These are phyloP conservation scores for Monosporozyma aerobia DNA, from an alignment of 805 yeast genomes.

Conservation along the genomic window DNA sequence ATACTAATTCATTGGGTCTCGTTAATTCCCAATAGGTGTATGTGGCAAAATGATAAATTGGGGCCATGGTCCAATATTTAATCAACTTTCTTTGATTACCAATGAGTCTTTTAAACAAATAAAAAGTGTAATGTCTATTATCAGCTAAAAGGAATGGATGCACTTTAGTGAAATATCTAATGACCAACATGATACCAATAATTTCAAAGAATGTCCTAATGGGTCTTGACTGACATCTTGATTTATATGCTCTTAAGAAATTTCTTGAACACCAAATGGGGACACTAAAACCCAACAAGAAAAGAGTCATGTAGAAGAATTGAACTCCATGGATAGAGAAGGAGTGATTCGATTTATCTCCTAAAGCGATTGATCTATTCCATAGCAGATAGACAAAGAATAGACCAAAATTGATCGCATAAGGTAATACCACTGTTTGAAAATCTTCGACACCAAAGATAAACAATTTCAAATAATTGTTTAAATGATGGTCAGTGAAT, in stretches of 20 bases:
- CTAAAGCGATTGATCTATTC: constrained; percentile 83
- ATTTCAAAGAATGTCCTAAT: constrained; percentile 27
- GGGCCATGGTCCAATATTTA: constrained; percentile 44
- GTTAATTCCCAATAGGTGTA: constrained; percentile 31
- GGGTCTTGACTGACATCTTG: constrained; percentile 23
- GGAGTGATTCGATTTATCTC: constrained; percentile 82
- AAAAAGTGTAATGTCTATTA: constrained; percentile 88
- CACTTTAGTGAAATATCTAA: constrained; percentile 55
- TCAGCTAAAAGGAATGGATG: constrained; percentile 93
- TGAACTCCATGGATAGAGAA: constrained; percentile 70
- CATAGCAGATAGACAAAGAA: constrained; percentile 50
- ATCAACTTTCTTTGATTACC: constrained; percentile 34
- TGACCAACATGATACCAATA: constrained; percentile 34
- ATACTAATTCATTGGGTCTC: constrained; percentile 30
- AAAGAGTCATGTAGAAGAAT: constrained; percentile 64
- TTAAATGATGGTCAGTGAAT: constrained; percentile 30
- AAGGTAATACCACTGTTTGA: constrained; percentile 38
- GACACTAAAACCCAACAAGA: constrained; percentile 52
- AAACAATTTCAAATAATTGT: constrained; percentile 33
- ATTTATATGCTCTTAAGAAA: constrained; percentile 34
- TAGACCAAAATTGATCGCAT: constrained; percentile 37
- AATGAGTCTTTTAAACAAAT: constrained; percentile 64
- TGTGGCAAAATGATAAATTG: constrained; percentile 58
- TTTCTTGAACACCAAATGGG: constrained; percentile 60
- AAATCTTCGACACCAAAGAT: constrained; percentile 32